These are phyloP conservation scores for Vitis hybrid DNA, from an alignment of 177 flowering plant genomes.

Conservation along the genomic window DNA sequence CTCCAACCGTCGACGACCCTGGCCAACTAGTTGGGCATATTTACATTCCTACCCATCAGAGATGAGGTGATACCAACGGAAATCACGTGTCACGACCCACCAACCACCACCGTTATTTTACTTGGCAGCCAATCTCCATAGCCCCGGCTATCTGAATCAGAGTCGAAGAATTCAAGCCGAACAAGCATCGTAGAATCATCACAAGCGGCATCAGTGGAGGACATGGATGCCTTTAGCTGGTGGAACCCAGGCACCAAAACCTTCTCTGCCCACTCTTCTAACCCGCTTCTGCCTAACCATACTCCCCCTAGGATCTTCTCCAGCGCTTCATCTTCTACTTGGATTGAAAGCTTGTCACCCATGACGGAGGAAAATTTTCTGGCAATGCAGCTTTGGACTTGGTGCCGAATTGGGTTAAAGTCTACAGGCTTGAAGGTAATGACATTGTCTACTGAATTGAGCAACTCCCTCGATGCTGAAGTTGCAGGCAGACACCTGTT, in stretches of 20 bases:
- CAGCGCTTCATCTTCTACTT: constrained; percentile 56
- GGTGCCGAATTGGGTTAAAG: constrained; percentile 35
- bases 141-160: constrained; percentile 26
- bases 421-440: constrained; percentile 75
- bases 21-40: constrained; percentile 29
- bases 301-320: constrained; percentile 65
- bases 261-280: constrained; percentile 73
- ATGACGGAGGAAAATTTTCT: constrained; percentile 39
- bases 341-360: constrained; percentile 33
- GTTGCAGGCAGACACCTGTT: constrained; percentile 21
- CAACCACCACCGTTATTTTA: constrained; percentile 34
- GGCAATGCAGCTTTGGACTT: constrained; percentile 40
- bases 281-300: constrained; percentile 60
- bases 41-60: constrained; percentile 36
- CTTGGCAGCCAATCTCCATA: constrained; percentile 52
- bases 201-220: neutral
- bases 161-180: constrained; percentile 37
- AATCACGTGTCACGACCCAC: constrained; percentile 20
- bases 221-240: constrained; percentile 44
- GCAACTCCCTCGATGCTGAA: constrained; percentile 39
- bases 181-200: constrained; percentile 25
- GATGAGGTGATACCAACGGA: neutral
- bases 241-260: constrained; percentile 64
- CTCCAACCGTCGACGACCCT: constrained; percentile 10
- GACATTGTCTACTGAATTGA: constrained; percentile 50